Evolutionary conservation across 2,329 filamentous ascomycete genomes (phyloP).

Genomic region (Penicillium paneum): DNA sequence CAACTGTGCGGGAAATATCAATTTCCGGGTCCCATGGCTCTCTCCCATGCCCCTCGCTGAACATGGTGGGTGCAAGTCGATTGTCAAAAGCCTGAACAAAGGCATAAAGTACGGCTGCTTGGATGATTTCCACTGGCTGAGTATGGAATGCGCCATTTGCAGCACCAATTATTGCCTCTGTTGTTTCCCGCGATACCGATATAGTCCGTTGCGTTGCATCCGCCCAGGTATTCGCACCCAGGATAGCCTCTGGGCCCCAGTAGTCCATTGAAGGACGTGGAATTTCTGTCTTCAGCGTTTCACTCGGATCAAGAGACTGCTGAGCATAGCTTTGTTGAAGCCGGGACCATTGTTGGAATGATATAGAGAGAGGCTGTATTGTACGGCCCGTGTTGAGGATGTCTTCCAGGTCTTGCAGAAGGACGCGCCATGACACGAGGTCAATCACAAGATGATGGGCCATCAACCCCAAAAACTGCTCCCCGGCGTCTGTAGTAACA

Average conservation of each 20-base stretch:
- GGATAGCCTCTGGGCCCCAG: neutral
- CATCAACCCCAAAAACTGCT: slow-evolving; percentile 19
- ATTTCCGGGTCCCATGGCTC: slow-evolving; percentile 45
- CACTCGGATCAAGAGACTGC: neutral
- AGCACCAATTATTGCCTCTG: slow-evolving; percentile 3
- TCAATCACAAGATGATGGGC: slow-evolving; percentile 18
- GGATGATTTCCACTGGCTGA: slow-evolving; percentile 27
- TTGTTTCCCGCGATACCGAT: neutral
- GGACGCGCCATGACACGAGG: slow-evolving; percentile 15
- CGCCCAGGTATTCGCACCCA: neutral
- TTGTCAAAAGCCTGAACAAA: slow-evolving; percentile 57
- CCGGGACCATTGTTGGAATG: slow-evolving; percentile 20
- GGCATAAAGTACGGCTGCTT: slow-evolving; percentile 52
- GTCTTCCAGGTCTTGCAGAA: slow-evolving; percentile 14
- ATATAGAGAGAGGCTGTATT: neutral
- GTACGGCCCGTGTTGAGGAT: slow-evolving; percentile 4
- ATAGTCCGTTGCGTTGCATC: neutral
- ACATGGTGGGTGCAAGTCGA: slow-evolving; percentile 51
- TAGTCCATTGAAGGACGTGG: slow-evolving; percentile 1
- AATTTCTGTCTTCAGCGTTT: slow-evolving; percentile 1
- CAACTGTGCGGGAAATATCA: slow-evolving; percentile 57
- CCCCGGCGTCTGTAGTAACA: neutral
- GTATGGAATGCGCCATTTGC: slow-evolving; percentile 13
- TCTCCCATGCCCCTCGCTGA: slow-evolving; percentile 37
- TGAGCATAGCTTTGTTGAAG: slow-evolving; percentile 3